Base-by-base conservation (phyloP, 106 monocot genomes). In the Dactylorhiza incarnata region DNA sequence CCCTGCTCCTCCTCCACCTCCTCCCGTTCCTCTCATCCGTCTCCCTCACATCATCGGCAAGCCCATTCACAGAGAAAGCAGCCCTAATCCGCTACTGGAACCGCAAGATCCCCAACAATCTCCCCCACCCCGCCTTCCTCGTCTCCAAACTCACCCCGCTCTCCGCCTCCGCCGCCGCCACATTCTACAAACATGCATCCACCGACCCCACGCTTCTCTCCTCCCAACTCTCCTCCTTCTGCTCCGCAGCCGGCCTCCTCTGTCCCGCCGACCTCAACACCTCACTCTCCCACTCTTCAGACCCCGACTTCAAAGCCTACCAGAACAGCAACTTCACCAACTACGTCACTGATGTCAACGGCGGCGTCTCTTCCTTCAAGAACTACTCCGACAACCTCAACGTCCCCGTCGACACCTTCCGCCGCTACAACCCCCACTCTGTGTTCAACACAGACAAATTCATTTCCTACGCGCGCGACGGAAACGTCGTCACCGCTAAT, bases 81-180 rank as follows among this genome's bases (percentile, higher is more conserved):
- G 79, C 87, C 9, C 73, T 87, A 11, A 73, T 91, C 79, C 85
- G 94, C n/a, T 91, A 95, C 91, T 95, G 94, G 94, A 50, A 83
- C 75, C 76, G 84, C 55, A 95, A 91, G 75, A 78, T 95, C 63
- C 75, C 83, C 77, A 77, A 72, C 79, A 72, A 45, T 71, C 59
- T 49, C 7, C 89, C 84, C 16, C 85, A 83, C 53, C 94, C 94
- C 1, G 20, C 62, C 13, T 95, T 95, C 84, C 75, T 95, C 78
- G 46, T 84, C 76, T 85, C 89, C 80, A 91, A 91, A 76, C 83
- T 91, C 77, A 91, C 94, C 37, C 94, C 94, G 0, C 87, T 95
- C 70, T 87, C 91, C 53, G 81, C 85, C 50, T 22, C 74, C 74
- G 82, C 83, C 48, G 73, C 79, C 45, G 81, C 89, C 77, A 10